Conservation (phyloP, 2,329 filamentous ascomycete species). For the Fusarium albosuccineum region DNA sequence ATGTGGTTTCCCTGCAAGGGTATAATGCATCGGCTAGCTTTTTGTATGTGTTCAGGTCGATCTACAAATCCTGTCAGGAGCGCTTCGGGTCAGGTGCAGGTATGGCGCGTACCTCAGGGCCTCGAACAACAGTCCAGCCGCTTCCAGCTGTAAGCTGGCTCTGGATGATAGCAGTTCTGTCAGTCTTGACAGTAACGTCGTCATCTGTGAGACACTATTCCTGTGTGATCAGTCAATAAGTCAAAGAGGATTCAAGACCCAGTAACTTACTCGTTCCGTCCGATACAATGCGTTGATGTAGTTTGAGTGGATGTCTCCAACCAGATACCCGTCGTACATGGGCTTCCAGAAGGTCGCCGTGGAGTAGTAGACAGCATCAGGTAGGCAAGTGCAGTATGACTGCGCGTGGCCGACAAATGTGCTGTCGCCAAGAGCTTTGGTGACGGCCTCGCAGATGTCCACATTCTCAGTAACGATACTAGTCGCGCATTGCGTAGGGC, state of each 20-base stretch:
- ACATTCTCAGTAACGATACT: background rate
- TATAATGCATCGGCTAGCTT: background rate
- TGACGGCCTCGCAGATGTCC: slow-evolving; percentile 13
- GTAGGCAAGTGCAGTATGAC: slow-evolving; percentile 11
- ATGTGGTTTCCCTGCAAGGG: background rate
- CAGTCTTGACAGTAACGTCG: background rate
- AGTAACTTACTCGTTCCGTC: background rate
- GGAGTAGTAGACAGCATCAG: background rate
- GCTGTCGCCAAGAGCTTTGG: slow-evolving; percentile 2
- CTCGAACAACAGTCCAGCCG: slow-evolving; percentile 13
- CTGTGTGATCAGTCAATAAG: background rate
- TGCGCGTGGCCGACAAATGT: slow-evolving; percentile 1
- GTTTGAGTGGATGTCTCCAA: background rate
- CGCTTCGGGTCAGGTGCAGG: no score
- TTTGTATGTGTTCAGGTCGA: background rate
- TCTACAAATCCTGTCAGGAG: background rate
- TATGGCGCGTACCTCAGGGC: background rate
- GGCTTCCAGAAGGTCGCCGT: background rate
- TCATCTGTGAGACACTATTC: slow-evolving; percentile 6
- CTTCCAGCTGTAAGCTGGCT: slow-evolving; percentile 1
- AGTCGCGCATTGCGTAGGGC: background rate
- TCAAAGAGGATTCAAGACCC: fast-evolving
- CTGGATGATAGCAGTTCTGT: background rate
- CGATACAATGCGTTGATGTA: background rate
- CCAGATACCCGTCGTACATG: slow-evolving; percentile 4